Evolutionary conservation across 2,329 filamentous ascomycete genomes (phyloP).

Genomic region (Hawksworthiomyces lignivorus): DNA sequence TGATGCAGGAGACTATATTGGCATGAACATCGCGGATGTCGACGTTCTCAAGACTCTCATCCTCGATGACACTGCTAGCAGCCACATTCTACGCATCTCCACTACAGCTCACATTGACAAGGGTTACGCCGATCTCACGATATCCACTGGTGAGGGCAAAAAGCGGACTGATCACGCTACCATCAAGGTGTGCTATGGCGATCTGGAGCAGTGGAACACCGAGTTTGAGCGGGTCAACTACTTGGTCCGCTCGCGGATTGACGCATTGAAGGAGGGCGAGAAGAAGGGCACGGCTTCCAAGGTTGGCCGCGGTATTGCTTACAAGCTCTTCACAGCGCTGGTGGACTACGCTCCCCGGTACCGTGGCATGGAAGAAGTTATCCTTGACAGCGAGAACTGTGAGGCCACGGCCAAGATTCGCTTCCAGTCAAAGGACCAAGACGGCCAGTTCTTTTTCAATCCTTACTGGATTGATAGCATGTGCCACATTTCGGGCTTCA

Average conservation of each 20-base stretch:
- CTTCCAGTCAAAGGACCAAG: constrained; percentile 39
- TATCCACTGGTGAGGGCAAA: constrained; percentile 52
- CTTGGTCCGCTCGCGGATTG: constrained; percentile 57
- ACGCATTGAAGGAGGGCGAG: constrained; percentile 52
- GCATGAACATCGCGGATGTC: constrained; percentile 58
- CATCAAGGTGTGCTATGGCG: constrained; percentile 55
- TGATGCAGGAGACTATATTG: constrained; percentile 42
- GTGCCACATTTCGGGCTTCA: constrained; percentile 53
- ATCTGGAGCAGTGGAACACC: constrained; percentile 50
- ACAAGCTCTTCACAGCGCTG: constrained; percentile 57
- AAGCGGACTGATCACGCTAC: constrained; percentile 53
- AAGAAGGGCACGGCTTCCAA: constrained; percentile 61
- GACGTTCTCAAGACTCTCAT: constrained; percentile 66
- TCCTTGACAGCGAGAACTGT: constrained; percentile 39
- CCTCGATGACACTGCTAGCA: constrained; percentile 34
- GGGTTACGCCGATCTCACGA: constrained; percentile 48
- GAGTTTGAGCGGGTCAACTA: constrained; percentile 64
- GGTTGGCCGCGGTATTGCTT: constrained; percentile 66
- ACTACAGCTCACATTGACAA: constrained; percentile 51
- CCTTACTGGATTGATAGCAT: constrained; percentile 54
- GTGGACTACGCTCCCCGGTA: constrained; percentile 50
- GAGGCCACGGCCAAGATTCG: constrained; percentile 35
- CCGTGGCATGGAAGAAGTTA: constrained; percentile 51
- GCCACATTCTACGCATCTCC: constrained; percentile 54
- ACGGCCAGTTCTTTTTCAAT: constrained; percentile 47